Evolutionary conservation across 225 moss, liverwort and hornwort species (phyloP).

Genomic region (Takakia lepidozioides): DNA sequence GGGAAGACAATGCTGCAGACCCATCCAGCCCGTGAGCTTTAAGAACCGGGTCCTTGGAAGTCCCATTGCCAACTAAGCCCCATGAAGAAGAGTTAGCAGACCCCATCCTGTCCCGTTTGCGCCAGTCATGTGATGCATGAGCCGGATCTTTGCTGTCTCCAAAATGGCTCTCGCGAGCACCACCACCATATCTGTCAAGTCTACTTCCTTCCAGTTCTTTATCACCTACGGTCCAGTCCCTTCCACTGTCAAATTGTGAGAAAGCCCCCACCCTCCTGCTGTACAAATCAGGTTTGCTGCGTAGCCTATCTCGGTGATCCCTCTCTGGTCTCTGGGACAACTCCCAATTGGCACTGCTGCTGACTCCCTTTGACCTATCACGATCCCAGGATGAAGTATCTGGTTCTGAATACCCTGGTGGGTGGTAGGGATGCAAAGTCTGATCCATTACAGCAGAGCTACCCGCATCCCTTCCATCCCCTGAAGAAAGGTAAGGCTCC

Average conservation of each 20-base stretch:
- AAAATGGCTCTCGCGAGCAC: slow-evolving; percentile 27
- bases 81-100: slow-evolving; percentile 10
- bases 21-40: slow-evolving; percentile 15
- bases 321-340: slow-evolving; percentile 19
- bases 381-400: slow-evolving; percentile 10
- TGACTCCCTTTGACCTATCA: slow-evolving; percentile 19
- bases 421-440: slow-evolving; percentile 19
- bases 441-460: slow-evolving; percentile 16
- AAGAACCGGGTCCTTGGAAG: slow-evolving; percentile 17
- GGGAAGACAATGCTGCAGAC: slow-evolving; percentile 6
- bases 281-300: slow-evolving; percentile 21
- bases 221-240: slow-evolving; percentile 31
- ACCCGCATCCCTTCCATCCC: slow-evolving; percentile 29
- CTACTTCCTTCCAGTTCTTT: slow-evolving; percentile 35
- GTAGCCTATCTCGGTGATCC: slow-evolving; percentile 12
- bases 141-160: slow-evolving; percentile 21
- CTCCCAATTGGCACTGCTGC: slow-evolving; percentile 29
- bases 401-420: slow-evolving; percentile 28
- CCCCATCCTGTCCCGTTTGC: slow-evolving; percentile 26
- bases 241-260: slow-evolving; percentile 30
- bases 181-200: slow-evolving; percentile 43
- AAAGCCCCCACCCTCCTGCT: slow-evolving; percentile 24
- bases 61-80: slow-evolving; percentile 18
- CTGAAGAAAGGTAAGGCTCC: slow-evolving; percentile 23
- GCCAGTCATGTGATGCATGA: slow-evolving; percentile 42